Evolutionary conservation across 75 land plant species (phyloP), one percentile per base, ranked within the genome.

Genomic region (Gnetum montanum): DNA sequence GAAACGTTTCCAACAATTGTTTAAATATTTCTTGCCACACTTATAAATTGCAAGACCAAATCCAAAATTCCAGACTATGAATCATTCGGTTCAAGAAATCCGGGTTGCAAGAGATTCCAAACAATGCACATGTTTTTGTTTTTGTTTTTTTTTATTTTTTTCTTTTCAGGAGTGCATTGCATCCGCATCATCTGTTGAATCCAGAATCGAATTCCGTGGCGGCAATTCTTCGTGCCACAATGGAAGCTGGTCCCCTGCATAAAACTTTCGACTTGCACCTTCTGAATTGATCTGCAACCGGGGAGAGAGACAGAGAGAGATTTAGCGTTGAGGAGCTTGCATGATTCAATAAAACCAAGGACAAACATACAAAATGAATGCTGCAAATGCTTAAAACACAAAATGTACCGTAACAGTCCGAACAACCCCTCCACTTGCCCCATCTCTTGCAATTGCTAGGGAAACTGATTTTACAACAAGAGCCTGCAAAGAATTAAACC

Each of bases 391-490:
- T 3, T 2, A 15, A 31, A 30, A 31, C 36, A 41, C 4, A 60
- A 26, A 20, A 55, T 28, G 61, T 63, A 92, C 96, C 55, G 60
- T 83, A 40, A 92, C 97, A 60, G 97, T 92, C 29, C 97, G 79
- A 31, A 92, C 84, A 65, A 88, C 95, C 41, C 97, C 97, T 38
- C 97, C 97, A 68, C 97, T 92, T 22, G 85, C 96, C 55, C 97
- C 90, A 75, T 92, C 97, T 18, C 97, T 75, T 16, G 97, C 97
- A 45, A 92, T 92, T 56, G 97, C 97, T 64, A 92, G 83, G 34
- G 97, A 85, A n/a, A 92, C 89, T 24, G 95, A 80, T 64, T 92
- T 92, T 15, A 88, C 86, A 45, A 92, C 97, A 37, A 91, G 46
- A 60, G 78, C 59, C 97, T 91, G 88, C 57, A 65, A 3, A n/a